phyloP scores from a whole-genome alignment of 345 rosid genomes.

The Bruguiera gymnorhiza region DNA sequence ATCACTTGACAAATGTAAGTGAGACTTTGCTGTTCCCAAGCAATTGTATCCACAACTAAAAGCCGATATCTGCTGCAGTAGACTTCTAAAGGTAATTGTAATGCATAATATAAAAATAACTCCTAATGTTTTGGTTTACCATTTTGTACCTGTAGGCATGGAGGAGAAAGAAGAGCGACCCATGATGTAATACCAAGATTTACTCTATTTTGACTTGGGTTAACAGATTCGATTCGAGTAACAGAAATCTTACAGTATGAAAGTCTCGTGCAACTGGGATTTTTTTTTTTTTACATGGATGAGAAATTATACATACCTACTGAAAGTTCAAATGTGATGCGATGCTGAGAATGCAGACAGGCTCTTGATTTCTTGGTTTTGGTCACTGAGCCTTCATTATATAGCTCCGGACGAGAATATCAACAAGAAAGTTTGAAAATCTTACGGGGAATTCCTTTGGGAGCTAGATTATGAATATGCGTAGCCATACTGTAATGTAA shows the following conservation, averaged over 20 bases:
- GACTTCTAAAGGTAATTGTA: background rate
- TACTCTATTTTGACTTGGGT: no score
- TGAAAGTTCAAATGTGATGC: background rate
- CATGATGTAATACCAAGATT: no score
- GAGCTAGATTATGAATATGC: background rate
- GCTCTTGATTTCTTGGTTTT: background rate
- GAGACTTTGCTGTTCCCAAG: conserved; percentile 20
- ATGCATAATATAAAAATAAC: background rate
- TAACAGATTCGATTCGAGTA: no score
- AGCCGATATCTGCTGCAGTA: conserved; percentile 8
- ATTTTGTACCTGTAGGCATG: background rate
- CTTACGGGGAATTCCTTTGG: background rate
- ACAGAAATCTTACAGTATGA: no score
- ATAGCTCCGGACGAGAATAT: background rate
- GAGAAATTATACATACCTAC: no score
- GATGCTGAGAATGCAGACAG: no score
- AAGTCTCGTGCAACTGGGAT: no score
- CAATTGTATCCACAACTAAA: conserved; percentile 21
- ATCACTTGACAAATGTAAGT: conserved; percentile 23
- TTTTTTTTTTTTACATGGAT: background rate
- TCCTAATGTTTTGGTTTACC: background rate
- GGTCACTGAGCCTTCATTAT: background rate
- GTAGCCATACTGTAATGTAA: background rate
- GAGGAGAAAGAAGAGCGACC: no score
- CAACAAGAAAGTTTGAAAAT: background rate